Evolutionary conservation across 2,329 filamentous ascomycete genomes (phyloP), one percentile per base, ranked within the genome.

Genomic region (Cytospora piceae): DNA sequence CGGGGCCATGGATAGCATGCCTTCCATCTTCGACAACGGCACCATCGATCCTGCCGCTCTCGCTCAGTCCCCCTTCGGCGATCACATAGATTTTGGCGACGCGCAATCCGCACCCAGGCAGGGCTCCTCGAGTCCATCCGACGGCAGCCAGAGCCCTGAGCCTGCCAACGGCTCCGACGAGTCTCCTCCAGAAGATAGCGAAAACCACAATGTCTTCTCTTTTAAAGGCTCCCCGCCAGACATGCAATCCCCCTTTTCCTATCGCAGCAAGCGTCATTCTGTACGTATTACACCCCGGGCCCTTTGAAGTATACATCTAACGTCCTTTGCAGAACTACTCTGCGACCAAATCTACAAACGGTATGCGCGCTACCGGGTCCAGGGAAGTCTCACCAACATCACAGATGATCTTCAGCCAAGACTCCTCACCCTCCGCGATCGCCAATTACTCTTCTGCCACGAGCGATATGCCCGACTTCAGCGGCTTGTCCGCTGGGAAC

Each of bases 311-410:
- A 39, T 34, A 39, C 55, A 17, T 42, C 76, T 77, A 75, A 76
- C 65, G 58, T 34, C 56, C 60, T 58, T 66, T 34, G 34, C 70
- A 86, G 83, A 83, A 85, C 77, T 80, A 82, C 67, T 83, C 83
- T 0, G 74, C 82, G 31, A 80, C 78, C 34, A 83, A 82, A 58
- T 80, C 81, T n/a, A 80, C 83, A 76, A 81, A 81, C 68, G 82
- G 81, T 31, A 70, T 81, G 9, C 81, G 79, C 68, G 80, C 80
- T 52, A 74, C 76, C 34, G 76, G 74, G 31, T 86, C 84, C 1
- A 78, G 83, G 68, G 85, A 87, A 70, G 78, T 80, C 24, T 87
- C 86, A 2, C 85, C 85, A 15, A 78, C 82, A 70, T 83, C 83
- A 17, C 80, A 79, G 52, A 79, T 84, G 71, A 76, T 82, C 32